phyloP scores from a whole-genome alignment of 768 basidiomycete species.

The Crassisporium funariophilum region DNA sequence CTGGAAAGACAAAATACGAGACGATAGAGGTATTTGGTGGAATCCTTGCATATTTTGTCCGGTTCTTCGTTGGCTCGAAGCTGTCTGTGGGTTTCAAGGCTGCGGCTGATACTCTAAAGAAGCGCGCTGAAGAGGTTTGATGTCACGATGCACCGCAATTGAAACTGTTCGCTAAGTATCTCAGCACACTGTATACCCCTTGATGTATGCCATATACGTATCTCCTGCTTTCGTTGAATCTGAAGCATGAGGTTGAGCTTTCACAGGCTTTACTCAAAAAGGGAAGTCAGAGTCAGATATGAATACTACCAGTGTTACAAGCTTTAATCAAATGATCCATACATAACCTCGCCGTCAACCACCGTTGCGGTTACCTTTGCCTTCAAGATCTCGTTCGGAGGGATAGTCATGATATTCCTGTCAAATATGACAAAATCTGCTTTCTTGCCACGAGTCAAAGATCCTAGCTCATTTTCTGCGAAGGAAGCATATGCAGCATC shows the following conservation, averaged over 20 bases:
- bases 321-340: constrained; percentile 45
- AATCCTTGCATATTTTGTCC: constrained; percentile 53
- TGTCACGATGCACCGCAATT: too few species aligned
- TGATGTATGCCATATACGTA: too few species aligned
- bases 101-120: constrained; percentile 61
- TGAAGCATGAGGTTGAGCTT: too few species aligned
- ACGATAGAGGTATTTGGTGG: constrained; percentile 63
- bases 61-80: constrained; percentile 42
- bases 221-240: too few species aligned
- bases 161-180: too few species aligned
- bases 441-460: constrained; percentile 72
- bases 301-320: too few species aligned
- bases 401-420: constrained; percentile 74
- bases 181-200: too few species aligned
- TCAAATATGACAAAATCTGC: constrained; percentile 90
- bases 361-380: constrained; percentile 73
- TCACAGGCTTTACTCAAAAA: too few species aligned
- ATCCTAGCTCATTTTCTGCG: constrained; percentile 69
- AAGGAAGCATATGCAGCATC: constrained; percentile 91
- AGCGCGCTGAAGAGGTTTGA: constrained; percentile 40
- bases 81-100: constrained; percentile 50
- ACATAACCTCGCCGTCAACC: constrained; percentile 71
- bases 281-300: too few species aligned
- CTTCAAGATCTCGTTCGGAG: constrained; percentile 58
- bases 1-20: constrained; percentile 64